phyloP scores from a whole-genome alignment of 225 moss, liverwort and hornwort species.

The Climacium dendroides region DNA sequence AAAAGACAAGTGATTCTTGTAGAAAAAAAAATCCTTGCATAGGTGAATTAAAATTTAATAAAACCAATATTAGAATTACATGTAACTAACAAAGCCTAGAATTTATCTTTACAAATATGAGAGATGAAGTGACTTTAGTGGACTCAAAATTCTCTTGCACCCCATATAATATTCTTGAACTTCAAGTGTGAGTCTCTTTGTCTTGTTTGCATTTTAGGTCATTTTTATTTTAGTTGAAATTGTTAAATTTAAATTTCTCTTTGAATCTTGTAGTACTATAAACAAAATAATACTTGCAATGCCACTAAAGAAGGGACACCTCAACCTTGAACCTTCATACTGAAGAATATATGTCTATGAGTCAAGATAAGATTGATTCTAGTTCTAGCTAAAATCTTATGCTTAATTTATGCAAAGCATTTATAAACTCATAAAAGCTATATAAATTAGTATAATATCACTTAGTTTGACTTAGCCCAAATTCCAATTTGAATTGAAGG shows the following conservation, averaged over 20 bases:
- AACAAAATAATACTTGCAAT: rapidly evolving
- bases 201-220: background rate
- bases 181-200: too few relatives aligned
- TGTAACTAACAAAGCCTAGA: background rate
- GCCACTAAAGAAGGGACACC: rapidly evolving
- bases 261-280: background rate
- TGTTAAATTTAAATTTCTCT: background rate
- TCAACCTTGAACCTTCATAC: background rate
- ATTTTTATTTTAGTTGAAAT: background rate
- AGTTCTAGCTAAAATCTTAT: background rate
- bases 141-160: background rate
- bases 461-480: background rate
- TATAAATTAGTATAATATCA: too few relatives aligned
- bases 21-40: background rate
- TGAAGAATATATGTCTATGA: background rate
- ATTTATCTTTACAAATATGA: background rate
- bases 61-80: background rate
- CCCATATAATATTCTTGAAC: rapidly evolving
- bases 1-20: background rate
- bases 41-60: background rate
- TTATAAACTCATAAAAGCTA: rapidly evolving
- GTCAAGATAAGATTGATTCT: rapidly evolving
- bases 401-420: background rate
- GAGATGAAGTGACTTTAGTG: background rate
- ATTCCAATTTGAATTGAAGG: background rate